Base-by-base conservation (phyloP, 2,329 filamentous ascomycete species). In the Aspergillus sp. region DNA sequence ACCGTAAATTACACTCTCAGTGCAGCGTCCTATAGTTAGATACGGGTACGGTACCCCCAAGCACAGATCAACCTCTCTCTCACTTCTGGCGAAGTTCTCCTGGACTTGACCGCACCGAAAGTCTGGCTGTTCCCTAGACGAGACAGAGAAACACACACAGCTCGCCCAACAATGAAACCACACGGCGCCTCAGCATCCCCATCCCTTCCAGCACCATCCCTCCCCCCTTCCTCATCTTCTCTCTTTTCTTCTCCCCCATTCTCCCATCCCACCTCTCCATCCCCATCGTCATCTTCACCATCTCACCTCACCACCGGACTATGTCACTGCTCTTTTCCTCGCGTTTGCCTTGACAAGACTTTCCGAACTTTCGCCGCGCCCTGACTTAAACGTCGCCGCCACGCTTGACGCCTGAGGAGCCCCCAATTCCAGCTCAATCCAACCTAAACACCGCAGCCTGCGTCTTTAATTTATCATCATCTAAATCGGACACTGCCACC, bases 361-460 rank as follows among this genome's bases (percentile, higher is more conserved):
- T 61, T 62, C 64, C 57, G 64, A 63, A 69, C 65, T 68, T 67
- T 68, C 62, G 65, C 66, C 64, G 70, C 66, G 63, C 69, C 70
- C 59, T 71, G 70, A 69, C 66, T 70, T 19, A 52, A 66, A 45
- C 60, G 59, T 65, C 65, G 60, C 65, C 67, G 57, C 62, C 60
- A 56, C 62, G 50, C 57, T 60, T 59, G 60, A 56, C 60, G 50
- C 56, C 55, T 40, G 21, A 56, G 31, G 47, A 41, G 48, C 33
- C 55, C 56, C 56, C 53, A 62, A 65, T 43, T 27, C 41, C 49
- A 45, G 40, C 54, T 47, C 57, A 56, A 48, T 53, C 54, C 52
- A 46, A 59, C 45, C 54, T 33, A 43, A 31, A 45, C 23, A 61
- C 44, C 61, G 52, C 64, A 69, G 63, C 61, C 69, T 66, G 66